Percentiles rank a stretch among this genome's conserved stretches.
Evolutionary conservation across 2,329 filamentous ascomycete genomes (phyloP).

Genomic region (Exophiala bonariae): DNA sequence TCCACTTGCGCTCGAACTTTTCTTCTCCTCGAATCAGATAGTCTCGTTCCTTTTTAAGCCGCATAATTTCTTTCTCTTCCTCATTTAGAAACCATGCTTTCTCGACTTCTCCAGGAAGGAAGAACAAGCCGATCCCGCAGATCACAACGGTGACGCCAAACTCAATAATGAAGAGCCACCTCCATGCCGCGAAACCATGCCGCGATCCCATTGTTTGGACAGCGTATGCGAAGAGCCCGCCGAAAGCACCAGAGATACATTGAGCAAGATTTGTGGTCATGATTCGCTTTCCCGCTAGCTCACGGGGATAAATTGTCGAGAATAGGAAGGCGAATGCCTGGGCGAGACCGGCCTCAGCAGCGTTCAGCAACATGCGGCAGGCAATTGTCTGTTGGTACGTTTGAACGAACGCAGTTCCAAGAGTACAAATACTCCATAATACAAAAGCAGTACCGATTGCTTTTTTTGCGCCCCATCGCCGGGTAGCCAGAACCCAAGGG

Average conservation of each 20-base stretch:
- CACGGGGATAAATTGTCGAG: conserved; percentile 15
- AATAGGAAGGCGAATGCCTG: conserved; percentile 12
- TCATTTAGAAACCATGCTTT: conserved; percentile 18
- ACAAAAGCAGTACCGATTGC: conserved; percentile 15
- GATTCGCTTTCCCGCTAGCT: conserved; percentile 13
- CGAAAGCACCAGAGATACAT: conserved; percentile 20
- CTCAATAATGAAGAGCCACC: conserved; percentile 24
- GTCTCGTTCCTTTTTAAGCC: conserved; percentile 30
- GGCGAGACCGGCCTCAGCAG: conserved; percentile 17
- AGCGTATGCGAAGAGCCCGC: conserved; percentile 20
- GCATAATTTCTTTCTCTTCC: conserved; percentile 19
- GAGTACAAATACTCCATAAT: conserved; percentile 12
- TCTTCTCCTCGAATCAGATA: conserved; percentile 31
- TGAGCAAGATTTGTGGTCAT: conserved; percentile 10
- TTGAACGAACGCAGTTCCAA: conserved; percentile 28
- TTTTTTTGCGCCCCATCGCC: conserved; percentile 14
- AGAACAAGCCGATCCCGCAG: conserved; percentile 12
- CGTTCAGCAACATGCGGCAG: conserved; percentile 32
- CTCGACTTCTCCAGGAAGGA: conserved; percentile 8
- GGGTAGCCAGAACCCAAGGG: conserved; percentile 15
- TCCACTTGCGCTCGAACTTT: conserved; percentile 16
- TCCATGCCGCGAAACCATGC: conserved; percentile 15
- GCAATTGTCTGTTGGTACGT: conserved; percentile 32
- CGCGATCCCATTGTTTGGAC: conserved; percentile 16
- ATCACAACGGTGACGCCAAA: conserved; percentile 11